Base-by-base conservation (phyloP, 2,329 filamentous ascomycete genomes). In the Aspergillus ochraceus region DNA sequence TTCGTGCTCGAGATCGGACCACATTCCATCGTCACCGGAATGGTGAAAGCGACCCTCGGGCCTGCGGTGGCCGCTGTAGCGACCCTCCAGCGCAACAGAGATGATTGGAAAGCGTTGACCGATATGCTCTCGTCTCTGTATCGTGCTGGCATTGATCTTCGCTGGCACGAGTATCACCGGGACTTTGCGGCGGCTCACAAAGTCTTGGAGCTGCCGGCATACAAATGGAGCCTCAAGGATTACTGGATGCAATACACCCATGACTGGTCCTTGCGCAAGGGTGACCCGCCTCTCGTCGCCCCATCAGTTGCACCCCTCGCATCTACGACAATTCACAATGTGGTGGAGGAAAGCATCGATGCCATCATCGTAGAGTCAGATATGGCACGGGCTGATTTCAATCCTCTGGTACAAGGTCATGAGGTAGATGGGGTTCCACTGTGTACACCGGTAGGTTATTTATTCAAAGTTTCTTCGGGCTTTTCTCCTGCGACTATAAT, bases 191-290 rank as follows among this genome's bases (percentile, higher is more conserved):
- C 77, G 46, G 80, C 81, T 46, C 79, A 83, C 52, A 77, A 91
- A 17, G 76, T 90, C 10, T 76, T 90, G 11, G 79, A 84, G 26
- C 76, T 92, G 2, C 88, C 88, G 2, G 82, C 83, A 0, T 92
- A 91, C 70, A 81, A 81, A 1, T 92, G 88, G 71, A 87, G 91
- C 69, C 79, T 85, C 63, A 90, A 90, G 80, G 86, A 85, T 65
- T 90, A 91, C 76, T 90, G 88, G 88, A 81, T 90, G 19, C 85
- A 87, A 69, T 90, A 90, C 72, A 80, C 82, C 62, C 88, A 90
- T 62, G 87, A 91, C 73, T 92, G 89, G 88, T 85, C 81, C 32
- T 76, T 92, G 42, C 86, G 83, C 61, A 92, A 92, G n/a, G 20
- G 39, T 12, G 36, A 47, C 45, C 4, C 45, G 19, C 45, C 45